A percentile compares a stretch with the other conserved stretches of the same genome.
phyloP scores from a whole-genome alignment of 1,139 yeast species.

The Yamadazyma taylorii region DNA sequence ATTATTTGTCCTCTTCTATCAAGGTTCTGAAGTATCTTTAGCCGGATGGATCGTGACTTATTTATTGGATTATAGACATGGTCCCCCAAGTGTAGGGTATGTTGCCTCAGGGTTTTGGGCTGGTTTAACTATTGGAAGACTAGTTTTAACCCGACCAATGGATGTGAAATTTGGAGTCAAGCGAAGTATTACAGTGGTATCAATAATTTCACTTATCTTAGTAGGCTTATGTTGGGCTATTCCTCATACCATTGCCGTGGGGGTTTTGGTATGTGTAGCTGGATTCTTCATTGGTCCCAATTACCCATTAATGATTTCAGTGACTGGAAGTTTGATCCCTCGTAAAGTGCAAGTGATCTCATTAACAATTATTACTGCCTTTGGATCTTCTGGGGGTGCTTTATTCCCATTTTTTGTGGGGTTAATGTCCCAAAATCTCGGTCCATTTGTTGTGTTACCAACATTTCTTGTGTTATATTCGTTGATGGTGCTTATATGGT shows the following conservation, averaged over 20 bases:
- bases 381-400: constrained; percentile 64
- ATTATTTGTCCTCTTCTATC: constrained; percentile 57
- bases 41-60: constrained; percentile 76
- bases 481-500: constrained; percentile 44
- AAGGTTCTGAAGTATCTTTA: constrained; percentile 66
- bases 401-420: constrained; percentile 58
- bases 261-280: constrained; percentile 45
- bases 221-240: constrained; percentile 50
- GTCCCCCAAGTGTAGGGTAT: constrained; percentile 53
- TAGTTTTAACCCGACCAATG: constrained; percentile 43
- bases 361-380: constrained; percentile 55
- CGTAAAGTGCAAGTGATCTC: constrained; percentile 55
- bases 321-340: constrained; percentile 48
- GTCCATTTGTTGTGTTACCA: constrained; percentile 59
- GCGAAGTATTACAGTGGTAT: constrained; percentile 41
- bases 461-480: constrained; percentile 42
- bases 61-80: constrained; percentile 55
- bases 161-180: constrained; percentile 50
- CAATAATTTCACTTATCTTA: constrained; percentile 32
- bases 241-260: constrained; percentile 40
- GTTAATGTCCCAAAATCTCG: constrained; percentile 48
- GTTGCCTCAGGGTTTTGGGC: constrained; percentile 75
- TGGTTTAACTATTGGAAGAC: constrained; percentile 64
- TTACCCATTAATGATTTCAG: constrained; percentile 54
- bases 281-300: constrained; percentile 57